Percentiles rank a stretch among this genome's conserved stretches.
These are phyloP conservation scores for Akanthomyces lecanii DNA, from an alignment of 2,329 filamentous ascomycete species.

Conservation along the genomic window DNA sequence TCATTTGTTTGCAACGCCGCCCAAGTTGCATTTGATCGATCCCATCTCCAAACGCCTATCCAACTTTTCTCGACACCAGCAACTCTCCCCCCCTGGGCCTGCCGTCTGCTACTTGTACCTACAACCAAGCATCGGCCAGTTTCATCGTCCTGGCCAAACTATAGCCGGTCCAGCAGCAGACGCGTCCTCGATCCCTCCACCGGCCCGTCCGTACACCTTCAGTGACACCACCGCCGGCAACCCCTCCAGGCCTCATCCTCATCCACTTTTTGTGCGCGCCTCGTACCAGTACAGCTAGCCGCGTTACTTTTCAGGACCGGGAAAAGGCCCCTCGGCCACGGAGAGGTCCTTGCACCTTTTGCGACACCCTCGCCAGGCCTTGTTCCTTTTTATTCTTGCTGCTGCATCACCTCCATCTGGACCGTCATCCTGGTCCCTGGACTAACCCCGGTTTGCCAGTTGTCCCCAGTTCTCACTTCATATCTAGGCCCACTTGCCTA, in stretches of 20 bases:
- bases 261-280: slow-evolving; percentile 10
- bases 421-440: neutral
- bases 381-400: neutral
- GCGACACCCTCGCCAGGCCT: neutral
- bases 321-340: neutral
- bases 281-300: slow-evolving; percentile 7
- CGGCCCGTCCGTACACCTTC: neutral
- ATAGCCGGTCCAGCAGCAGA: neutral
- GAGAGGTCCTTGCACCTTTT: neutral
- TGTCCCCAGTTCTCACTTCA: slow-evolving; percentile 4
- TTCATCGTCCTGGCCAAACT: neutral
- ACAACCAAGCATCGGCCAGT: neutral
- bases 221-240: neutral
- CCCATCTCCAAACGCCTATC: slow-evolving; percentile 1
- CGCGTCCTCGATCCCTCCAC: neutral
- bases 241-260: neutral
- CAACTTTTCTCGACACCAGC: neutral
- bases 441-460: slow-evolving; percentile 6
- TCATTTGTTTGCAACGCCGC: neutral
- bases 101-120: neutral
- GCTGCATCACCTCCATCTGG: neutral
- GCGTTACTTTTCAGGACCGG: slow-evolving; percentile 5
- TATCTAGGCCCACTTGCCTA: slow-evolving; percentile 8
- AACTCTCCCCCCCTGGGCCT: neutral
- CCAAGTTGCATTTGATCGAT: slow-evolving; percentile 5